Evolutionary conservation across 768 basidiomycete genomes (phyloP), one percentile per base, ranked within the genome.

Genomic region (Sarcodon sp.): DNA sequence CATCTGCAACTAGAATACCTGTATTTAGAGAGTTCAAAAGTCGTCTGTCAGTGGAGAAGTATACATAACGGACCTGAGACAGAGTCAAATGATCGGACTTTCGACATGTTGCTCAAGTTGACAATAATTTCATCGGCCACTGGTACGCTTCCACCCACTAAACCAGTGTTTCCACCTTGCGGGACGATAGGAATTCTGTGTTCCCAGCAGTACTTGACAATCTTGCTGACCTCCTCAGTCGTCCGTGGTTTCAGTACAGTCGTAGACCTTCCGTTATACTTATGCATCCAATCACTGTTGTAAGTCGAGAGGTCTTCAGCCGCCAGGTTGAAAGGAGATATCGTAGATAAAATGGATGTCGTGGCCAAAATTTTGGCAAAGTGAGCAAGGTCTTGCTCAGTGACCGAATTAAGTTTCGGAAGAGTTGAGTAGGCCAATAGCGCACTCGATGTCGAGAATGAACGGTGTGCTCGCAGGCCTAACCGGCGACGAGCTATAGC

Each of bases 81-180:
- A 13, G 83, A 75, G 59, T 91, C 89, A 56, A 89, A 91, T 3
- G 80, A 80, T 55, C 89, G 81, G 45, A 91, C 76, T 51, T 75
- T 73, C 58, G 77, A 80, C 79, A 99, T 79, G 58, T 86, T 90
- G 16, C 80, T 69, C 36, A 94, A 72, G 51, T 77, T 91, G 46
- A 99, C 67, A 46, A 99, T 74, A 52, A 98, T 64, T 64, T 99
- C 96, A 61, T 93, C 83, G 54, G 79, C 69, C 35, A 91, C 61
- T 0, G 96, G 94, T 9, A 94, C 86, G 52, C 92, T 81, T 35
- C 96, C 96, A 48, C 93, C 96, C 35, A 99, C 96, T 10, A 99
- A 76, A 12, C 96, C 96, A 0, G 96, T 99, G 67, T 99, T 99
- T 43, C 96, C 96, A 43, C 96, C 94, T 64, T 99, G 96, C 1